Evolutionary conservation across 2,329 filamentous ascomycete genomes (phyloP), one percentile per base, ranked within the genome.

Genomic region (Exophiala sideris): DNA sequence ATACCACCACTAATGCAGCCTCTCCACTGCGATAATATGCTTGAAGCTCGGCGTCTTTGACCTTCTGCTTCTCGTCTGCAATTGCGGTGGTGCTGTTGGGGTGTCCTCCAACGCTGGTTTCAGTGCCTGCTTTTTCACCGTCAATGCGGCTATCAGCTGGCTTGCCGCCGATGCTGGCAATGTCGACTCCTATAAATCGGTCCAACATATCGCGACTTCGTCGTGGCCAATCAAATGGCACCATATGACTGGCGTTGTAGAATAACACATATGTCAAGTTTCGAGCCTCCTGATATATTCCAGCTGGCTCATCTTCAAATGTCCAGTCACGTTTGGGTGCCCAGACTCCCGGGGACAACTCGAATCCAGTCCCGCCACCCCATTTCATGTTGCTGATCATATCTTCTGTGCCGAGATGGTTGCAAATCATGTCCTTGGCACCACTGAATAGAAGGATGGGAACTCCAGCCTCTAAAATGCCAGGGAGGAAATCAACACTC

Each of bases 231-330:
- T 99, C 92, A 67, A 94, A 97, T 1, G 94, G 95, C 1, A 99
- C 94, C 94, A 99, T 99, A 72, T 99, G 94, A 46, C 89, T 95
- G 12, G 90, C 85, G 70, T 99, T 95, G 77, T 95, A 89, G 73
- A 97, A 96, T 38, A 95, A 79, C 32, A 99, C 86, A 68, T 99
- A 99, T 1, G 94, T 96, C 57, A 99, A 75, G 72, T 99, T 99
- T 61, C 95, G 85, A 1, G 94, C 92, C 69, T 91, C 84, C 71
- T 99, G 95, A 79, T 92, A 99, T 67, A 95, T 89, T 20, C 94
- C 94, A 3, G 91, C 91, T 1, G 83, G 75, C 63, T 96, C 83
- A 57, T 86, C 89, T 71, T 97, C 94, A 62, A 97, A 96, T 1
- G 85, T 88, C 95, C 94, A 99, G 65, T 95, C 86, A 38, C 87